Base-by-base conservation (phyloP, 2,329 filamentous ascomycete genomes). In the Colletotrichum caudatum region DNA sequence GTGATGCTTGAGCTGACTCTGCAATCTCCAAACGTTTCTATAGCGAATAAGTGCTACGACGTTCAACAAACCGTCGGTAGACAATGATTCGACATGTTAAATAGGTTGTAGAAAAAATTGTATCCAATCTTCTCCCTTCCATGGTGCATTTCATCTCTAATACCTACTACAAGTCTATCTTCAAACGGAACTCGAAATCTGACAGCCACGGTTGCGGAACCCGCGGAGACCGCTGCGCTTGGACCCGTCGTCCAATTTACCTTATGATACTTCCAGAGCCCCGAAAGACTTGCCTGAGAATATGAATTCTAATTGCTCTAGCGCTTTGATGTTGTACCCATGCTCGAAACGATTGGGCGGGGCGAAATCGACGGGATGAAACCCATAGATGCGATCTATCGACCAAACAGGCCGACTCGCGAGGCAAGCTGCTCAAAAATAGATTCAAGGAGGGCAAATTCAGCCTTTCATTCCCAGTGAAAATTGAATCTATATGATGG, bases 291-390 rank as follows among this genome's bases (percentile, higher is more conserved):
- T 50, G 2, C 20, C 29, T 37, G 44, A 16, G 11, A 5, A 23
- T 9, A 16, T 5, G 12, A 50, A 50, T 26, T 37, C 20, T 50
- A 39, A 39, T 37, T 14, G 23, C 12, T n/a, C 18, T 5, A 37
- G n/a, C 44, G 46, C 44, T 39, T 50, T 33, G 33, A n/a, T 50
- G 8, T 1, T 39, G 35, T 33, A 8, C 35, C 14, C 5, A 6
- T 14, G 53, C 33, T 33, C 61, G 61, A 69, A 69, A 69, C 53
- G 53, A 26, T 44, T 14, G 35, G n/a, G 41, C 16, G 20, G 11
- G 23, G 26, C 6, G 48, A 1, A 26, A 41, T 0, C 18, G 41
- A 41, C 23, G 20, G 18, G 66, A 58, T 69, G 66, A 69, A 69
- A 69, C 66, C 44, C 1, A 7, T 39, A n/a, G 16, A 46, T 16